These are phyloP conservation scores for Picea sitchensis DNA, from an alignment of 75 land plant genomes.

Conservation along the genomic window DNA sequence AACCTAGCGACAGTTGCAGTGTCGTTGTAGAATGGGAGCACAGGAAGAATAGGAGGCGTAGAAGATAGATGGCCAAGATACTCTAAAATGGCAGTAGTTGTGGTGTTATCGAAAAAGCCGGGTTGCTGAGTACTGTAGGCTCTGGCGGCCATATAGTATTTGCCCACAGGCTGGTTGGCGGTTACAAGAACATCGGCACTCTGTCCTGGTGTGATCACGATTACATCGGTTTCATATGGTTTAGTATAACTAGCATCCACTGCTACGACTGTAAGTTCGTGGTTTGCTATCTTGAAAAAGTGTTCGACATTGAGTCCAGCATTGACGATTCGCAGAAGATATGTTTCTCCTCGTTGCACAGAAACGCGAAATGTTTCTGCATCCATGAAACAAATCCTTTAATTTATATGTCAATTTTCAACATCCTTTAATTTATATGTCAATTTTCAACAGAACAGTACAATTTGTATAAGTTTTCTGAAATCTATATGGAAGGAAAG, in stretches of 20 bases:
- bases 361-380: slow-evolving; percentile 36
- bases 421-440: too few species aligned
- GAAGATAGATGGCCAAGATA: too few species aligned
- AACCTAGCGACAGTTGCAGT: too few species aligned
- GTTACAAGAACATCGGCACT: slow-evolving; percentile 54
- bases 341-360: slow-evolving; percentile 36
- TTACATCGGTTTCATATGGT: slow-evolving; percentile 37
- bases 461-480: neutral
- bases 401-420: too few species aligned
- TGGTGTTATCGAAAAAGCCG: slow-evolving; percentile 17
- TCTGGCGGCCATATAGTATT: slow-evolving; percentile 56
- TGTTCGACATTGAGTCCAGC: slow-evolving; percentile 63
- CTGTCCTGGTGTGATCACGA: slow-evolving; percentile 71
- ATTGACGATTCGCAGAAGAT: slow-evolving; percentile 59
- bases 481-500: too few species aligned
- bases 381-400: neutral
- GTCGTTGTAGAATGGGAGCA: too few species aligned
- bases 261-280: slow-evolving; percentile 62
- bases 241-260: slow-evolving; percentile 61
- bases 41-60: too few species aligned
- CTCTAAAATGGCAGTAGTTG: too few species aligned
- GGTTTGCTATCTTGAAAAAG: slow-evolving; percentile 51
- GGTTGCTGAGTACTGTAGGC: slow-evolving; percentile 36
- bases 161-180: slow-evolving; percentile 24
- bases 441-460: neutral